Conservation (phyloP, 2,329 filamentous ascomycete genomes). For the Triangularia setosa region DNA sequence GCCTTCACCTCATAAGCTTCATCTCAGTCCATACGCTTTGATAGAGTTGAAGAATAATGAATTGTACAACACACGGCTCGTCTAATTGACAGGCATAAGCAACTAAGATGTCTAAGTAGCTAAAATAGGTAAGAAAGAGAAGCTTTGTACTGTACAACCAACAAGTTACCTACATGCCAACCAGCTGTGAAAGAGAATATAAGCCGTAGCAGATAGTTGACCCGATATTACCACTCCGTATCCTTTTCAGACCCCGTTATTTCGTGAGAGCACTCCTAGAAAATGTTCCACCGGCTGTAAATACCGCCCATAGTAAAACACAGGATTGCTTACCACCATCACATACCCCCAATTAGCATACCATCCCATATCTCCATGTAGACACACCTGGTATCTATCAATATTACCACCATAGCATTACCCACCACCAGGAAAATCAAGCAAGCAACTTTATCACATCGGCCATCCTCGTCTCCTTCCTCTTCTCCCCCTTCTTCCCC, state of each 20-base stretch:
- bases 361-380: not conserved
- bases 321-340: not conserved
- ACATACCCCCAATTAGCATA: not conserved
- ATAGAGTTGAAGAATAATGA: not conserved
- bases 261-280: not conserved
- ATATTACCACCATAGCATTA: not conserved
- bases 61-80: not conserved
- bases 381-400: not conserved
- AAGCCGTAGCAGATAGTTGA: not conserved
- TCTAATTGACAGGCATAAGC: not conserved
- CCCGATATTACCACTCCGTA: not conserved
- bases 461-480: conserved; percentile 54
- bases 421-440: conserved; percentile 8
- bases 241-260: not conserved
- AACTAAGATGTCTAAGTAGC: no score
- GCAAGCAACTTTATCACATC: conserved; percentile 49
- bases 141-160: no score
- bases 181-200: not conserved
- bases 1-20: no score
- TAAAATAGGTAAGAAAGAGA: no score
- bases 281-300: not conserved
- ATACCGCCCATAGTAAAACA: not conserved
- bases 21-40: no score
- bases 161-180: no score
- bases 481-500: conserved; percentile 46